phyloP scores from a whole-genome alignment of 2,329 filamentous ascomycete species.

The Cladophialophora chaetospira region DNA sequence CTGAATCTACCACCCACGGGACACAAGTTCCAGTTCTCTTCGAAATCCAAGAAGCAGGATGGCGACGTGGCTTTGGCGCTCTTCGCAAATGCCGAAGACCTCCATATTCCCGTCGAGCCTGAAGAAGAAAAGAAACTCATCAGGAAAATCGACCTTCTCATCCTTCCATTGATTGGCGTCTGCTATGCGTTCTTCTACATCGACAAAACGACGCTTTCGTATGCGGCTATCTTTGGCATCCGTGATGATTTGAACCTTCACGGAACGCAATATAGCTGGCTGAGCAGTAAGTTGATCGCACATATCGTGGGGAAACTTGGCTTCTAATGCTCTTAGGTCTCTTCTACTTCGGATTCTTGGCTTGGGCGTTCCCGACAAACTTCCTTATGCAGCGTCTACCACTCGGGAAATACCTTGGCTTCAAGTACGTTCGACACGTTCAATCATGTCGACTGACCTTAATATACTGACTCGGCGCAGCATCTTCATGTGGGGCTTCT shows the following conservation, averaged over 20 bases:
- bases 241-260: conserved; percentile 55
- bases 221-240: conserved; percentile 67
- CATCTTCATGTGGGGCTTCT: conserved; percentile 46
- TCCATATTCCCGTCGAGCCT: conserved; percentile 49
- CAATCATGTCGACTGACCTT: conserved; percentile 1
- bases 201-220: conserved; percentile 40
- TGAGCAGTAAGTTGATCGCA: conserved; percentile 54
- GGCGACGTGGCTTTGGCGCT: conserved; percentile 56
- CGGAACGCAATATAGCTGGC: conserved; percentile 50
- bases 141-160: conserved; percentile 61
- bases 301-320: conserved; percentile 48
- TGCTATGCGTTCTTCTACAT: conserved; percentile 59
- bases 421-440: conserved; percentile 53
- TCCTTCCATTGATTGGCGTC: conserved; percentile 58
- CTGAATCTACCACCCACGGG: conserved; percentile 15
- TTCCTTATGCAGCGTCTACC: conserved; percentile 66
- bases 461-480: conserved; percentile 36
- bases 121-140: conserved; percentile 51
- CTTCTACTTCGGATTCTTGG: conserved; percentile 52
- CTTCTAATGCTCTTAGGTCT: conserved; percentile 45
- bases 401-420: conserved; percentile 64
- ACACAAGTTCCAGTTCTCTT: conserved; percentile 29
- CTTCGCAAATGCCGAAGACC: conserved; percentile 52
- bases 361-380: conserved; percentile 68
- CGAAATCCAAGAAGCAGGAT: conserved; percentile 35